A percentile compares a stretch with the other conserved stretches of the same genome.
phyloP scores from a whole-genome alignment of 73 alveolate genomes.

The Paramecium tetraurelia region DNA sequence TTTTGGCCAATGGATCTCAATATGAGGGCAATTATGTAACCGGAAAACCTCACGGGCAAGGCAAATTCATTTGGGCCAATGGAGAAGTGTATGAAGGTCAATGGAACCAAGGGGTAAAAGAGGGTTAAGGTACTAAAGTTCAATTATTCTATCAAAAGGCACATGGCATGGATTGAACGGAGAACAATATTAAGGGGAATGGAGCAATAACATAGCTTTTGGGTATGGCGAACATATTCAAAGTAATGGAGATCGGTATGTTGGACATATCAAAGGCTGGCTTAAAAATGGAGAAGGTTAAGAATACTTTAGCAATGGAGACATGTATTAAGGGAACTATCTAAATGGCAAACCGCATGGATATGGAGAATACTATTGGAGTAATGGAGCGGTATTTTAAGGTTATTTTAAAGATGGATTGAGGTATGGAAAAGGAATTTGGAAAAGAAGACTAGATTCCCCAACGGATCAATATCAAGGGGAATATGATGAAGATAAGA shows the following conservation, averaged over 20 bases:
- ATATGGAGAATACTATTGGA: constrained; percentile 71
- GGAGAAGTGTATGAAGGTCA: constrained; percentile 77
- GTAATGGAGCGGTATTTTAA: constrained; percentile 39
- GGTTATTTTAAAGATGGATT: constrained; percentile 53
- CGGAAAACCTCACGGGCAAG: constrained; percentile 84
- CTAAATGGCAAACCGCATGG: constrained; percentile 84
- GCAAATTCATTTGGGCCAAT: constrained; percentile 82
- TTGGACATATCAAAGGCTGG: constrained; percentile 77
- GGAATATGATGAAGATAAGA: constrained; percentile 56
- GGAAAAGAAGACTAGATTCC: constrained; percentile 37
- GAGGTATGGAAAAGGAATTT: constrained; percentile 56
- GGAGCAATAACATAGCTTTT: constrained; percentile 81
- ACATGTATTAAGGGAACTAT: constrained; percentile 75
- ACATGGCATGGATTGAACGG: constrained; percentile 67
- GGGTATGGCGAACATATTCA: constrained; percentile 94
- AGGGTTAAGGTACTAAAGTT: constrained; percentile 60
- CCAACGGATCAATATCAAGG: constrained; percentile 52
- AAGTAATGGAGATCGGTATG: constrained; percentile 89
- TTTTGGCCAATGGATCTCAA: constrained; percentile 69
- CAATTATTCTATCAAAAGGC: not conserved
- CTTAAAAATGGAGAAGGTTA: constrained; percentile 66
- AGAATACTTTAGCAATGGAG: constrained; percentile 77
- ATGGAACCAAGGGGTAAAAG: constrained; percentile 69
- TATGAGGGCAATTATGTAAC: constrained; percentile 82
- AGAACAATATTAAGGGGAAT: constrained; percentile 80